These are phyloP conservation scores for Pilasporangium apinafurcum DNA, from an alignment of 352 stramenopile genomes.

Conservation along the genomic window DNA sequence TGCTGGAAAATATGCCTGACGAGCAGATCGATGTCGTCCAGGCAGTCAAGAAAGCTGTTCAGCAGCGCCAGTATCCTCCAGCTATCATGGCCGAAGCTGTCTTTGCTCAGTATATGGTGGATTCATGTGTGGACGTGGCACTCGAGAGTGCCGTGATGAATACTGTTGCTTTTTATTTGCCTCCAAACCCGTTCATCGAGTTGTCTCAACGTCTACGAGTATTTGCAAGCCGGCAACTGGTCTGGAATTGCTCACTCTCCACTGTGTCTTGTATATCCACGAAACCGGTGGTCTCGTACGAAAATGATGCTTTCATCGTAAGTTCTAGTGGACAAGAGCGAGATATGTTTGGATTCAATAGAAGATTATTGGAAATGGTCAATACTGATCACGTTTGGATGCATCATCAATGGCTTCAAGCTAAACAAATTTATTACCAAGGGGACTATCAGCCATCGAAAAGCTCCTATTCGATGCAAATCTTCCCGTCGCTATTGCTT, in stretches of 20 bases:
- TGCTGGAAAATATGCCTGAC: neutral
- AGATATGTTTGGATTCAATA: conserved; percentile 10
- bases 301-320: neutral
- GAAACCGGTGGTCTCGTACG: neutral
- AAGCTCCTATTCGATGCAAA: conserved; percentile 29
- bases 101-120: conserved; percentile 39
- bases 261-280: neutral
- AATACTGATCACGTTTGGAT: conserved; percentile 2
- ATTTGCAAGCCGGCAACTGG: conserved; percentile 26
- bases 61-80: conserved; percentile 23
- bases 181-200: conserved; percentile 42
- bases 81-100: conserved; percentile 30
- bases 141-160: conserved; percentile 48
- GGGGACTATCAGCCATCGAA: conserved; percentile 23
- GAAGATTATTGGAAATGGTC: conserved; percentile 9
- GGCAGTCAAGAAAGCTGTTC: conserved; percentile 18
- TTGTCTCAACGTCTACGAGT: conserved; percentile 25
- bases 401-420: conserved; percentile 14
- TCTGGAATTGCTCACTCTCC: conserved; percentile 11
- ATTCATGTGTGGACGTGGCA: conserved; percentile 34
- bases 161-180: conserved; percentile 25
- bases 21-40: conserved; percentile 17
- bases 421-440: conserved; percentile 10
- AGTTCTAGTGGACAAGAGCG: neutral
- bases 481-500: conserved; percentile 13